phyloP scores from a whole-genome alignment of 371 early-diverging fungal species.

The Umbelopsis sp. region DNA sequence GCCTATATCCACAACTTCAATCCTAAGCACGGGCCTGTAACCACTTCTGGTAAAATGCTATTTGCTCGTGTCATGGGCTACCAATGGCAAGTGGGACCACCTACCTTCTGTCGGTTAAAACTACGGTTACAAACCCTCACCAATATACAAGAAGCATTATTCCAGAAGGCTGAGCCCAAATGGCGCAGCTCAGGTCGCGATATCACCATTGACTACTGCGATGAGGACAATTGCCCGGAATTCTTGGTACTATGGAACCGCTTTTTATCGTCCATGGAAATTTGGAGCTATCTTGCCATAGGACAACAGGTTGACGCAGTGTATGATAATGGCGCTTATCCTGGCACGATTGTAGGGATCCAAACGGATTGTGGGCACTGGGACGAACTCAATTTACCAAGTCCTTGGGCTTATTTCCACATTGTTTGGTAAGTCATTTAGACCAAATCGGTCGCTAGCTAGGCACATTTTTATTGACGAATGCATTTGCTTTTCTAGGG shows the following conservation, averaged over 20 bases:
- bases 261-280: slow-evolving; percentile 62
- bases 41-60: slow-evolving; percentile 44
- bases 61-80: slow-evolving; percentile 64
- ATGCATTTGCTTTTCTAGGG: slow-evolving; percentile 24
- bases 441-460: too few relatives aligned
- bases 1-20: slow-evolving; percentile 55
- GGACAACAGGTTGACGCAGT: slow-evolving; percentile 67
- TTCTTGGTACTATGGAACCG: slow-evolving; percentile 69
- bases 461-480: neutral
- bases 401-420: slow-evolving; percentile 60
- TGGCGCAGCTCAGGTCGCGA: slow-evolving; percentile 43
- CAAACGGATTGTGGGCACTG: slow-evolving; percentile 21
- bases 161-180: slow-evolving; percentile 32
- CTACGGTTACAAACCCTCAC: slow-evolving; percentile 39
- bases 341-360: slow-evolving; percentile 54
- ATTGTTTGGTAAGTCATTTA: slow-evolving; percentile 46
- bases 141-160: slow-evolving; percentile 32
- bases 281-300: slow-evolving; percentile 37
- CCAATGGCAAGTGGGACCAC: slow-evolving; percentile 73
- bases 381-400: slow-evolving; percentile 42
- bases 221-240: slow-evolving; percentile 73
- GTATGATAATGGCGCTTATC: slow-evolving; percentile 68
- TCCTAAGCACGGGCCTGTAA: slow-evolving; percentile 56
- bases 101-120: slow-evolving; percentile 67
- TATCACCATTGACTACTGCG: slow-evolving; percentile 69